phyloP scores from a whole-genome alignment of 768 basidiomycete genomes.

The Naematelia aurantialba region DNA sequence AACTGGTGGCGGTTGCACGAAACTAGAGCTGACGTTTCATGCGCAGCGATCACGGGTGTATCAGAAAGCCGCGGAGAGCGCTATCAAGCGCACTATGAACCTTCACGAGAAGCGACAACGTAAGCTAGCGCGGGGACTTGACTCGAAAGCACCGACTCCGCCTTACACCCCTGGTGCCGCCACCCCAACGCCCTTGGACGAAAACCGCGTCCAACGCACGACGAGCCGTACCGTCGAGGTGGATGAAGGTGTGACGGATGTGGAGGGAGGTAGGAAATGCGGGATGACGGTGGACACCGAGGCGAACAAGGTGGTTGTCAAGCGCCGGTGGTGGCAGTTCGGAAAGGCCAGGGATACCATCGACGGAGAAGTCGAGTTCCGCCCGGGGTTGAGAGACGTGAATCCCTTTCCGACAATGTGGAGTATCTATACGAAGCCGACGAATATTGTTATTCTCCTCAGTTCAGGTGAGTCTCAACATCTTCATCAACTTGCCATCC shows the following conservation, averaged over 20 bases:
- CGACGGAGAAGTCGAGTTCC: conserved; percentile 50
- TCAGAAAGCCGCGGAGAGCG: conserved; percentile 61
- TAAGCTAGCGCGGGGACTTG: conserved; percentile 30
- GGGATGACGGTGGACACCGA: no score
- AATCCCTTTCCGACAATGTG: conserved; percentile 67
- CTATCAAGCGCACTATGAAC: conserved; percentile 41
- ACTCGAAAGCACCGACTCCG: conserved; percentile 33
- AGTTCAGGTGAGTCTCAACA: conserved; percentile 59
- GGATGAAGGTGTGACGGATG: not conserved
- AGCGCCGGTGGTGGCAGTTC: conserved; percentile 13
- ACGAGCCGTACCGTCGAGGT: no score
- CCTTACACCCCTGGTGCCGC: conserved; percentile 1
- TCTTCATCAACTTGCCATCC: no score
- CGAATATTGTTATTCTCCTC: conserved; percentile 65
- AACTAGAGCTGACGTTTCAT: not conserved
- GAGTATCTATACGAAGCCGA: conserved; percentile 59
- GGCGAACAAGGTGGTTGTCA: conserved; percentile 23
- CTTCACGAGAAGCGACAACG: conserved; percentile 35
- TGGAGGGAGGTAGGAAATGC: conserved; percentile 15
- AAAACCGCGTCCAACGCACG: no score
- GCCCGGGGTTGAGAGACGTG: conserved; percentile 65
- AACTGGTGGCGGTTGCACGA: no score
- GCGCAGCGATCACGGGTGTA: conserved; percentile 67
- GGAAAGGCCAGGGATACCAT: conserved; percentile 2
- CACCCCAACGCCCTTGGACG: not conserved